These are phyloP conservation scores for Pezicula rhizophila DNA, from an alignment of 2,329 filamentous ascomycete genomes.

Conservation along the genomic window DNA sequence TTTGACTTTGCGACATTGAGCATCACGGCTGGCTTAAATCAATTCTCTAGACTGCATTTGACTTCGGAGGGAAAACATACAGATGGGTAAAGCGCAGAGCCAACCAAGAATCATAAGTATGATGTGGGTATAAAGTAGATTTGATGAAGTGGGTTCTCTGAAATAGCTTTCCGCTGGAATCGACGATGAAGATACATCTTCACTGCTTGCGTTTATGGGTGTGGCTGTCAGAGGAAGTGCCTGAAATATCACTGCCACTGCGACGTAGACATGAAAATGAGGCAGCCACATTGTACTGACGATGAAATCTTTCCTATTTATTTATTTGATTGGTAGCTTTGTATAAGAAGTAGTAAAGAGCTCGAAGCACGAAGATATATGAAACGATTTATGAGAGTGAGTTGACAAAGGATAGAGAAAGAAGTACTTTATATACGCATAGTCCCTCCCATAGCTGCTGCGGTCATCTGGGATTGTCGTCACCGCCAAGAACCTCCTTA, in stretches of 20 bases:
- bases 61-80: slow-evolving; percentile 4
- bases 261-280: slow-evolving; percentile 4
- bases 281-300: slow-evolving; percentile 6
- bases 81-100: slow-evolving; percentile 5
- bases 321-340: slow-evolving; percentile 2
- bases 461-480: slow-evolving; percentile 5
- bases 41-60: slow-evolving; percentile 2
- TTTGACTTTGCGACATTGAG: slow-evolving; percentile 6
- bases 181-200: slow-evolving; percentile 5
- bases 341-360: slow-evolving; percentile 5
- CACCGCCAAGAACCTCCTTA: slow-evolving; percentile 2
- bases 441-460: slow-evolving; percentile 3
- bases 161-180: slow-evolving; percentile 9
- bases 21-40: slow-evolving; percentile 2
- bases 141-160: slow-evolving; percentile 6
- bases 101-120: slow-evolving; percentile 6
- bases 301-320: slow-evolving; percentile 2
- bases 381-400: slow-evolving; percentile 4
- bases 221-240: slow-evolving; percentile 7
- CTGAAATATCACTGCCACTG: slow-evolving; percentile 5
- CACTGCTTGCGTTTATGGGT: slow-evolving; percentile 5
- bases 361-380: slow-evolving; percentile 5
- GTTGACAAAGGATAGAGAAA: slow-evolving; percentile 4
- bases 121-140: slow-evolving; percentile 6
- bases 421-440: slow-evolving; percentile 1